Base-by-base conservation (phyloP, 805 yeast genomes). In the Metschnikowia henanensis region DNA sequence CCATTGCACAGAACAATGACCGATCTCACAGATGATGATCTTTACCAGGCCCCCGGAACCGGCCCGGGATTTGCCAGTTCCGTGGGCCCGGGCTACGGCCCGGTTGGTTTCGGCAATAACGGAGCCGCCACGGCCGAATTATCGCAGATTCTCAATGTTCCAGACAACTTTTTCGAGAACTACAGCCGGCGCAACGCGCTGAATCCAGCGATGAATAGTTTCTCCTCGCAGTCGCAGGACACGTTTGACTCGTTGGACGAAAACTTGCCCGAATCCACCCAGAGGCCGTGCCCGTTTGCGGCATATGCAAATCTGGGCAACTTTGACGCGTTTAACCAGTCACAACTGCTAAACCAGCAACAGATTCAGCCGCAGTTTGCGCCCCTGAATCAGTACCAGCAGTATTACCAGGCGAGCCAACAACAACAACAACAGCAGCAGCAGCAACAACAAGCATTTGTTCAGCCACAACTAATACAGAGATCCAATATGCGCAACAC, bases 1-100 rank as follows among this genome's bases (percentile, higher is more conserved):
- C 83, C 83, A 20, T 63, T 76, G 31, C 75, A 77, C 58, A 74
- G 80, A 52, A 69, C 83, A 17, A 58, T 78, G 41, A 76, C 80
- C 15, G 84, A 79, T 49, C 75, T 79, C 17, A 72, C 79, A 73
- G 84, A 80, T 49, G 84, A 80, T 43, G 85, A 80, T 47, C 62
- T 80, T 23, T 79, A 78, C 50, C 75, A 70, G 36, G 51, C 47
- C 18, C 51, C 51, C 32, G 31, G 36, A 18, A 26, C 34, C 5
- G 35, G 42, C 16, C 41, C 47, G 17, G 44, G 4, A 3, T 39
- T 34, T 34, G 41, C 29, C 30, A 16, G 4, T 10, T 39, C 48
- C 30, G 31, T 35, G 16, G 44, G 37, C 18, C 39, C 42, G 18
- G 43, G 47, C 5, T 41, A 40, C 35, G 32, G 50, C 28, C 41